Evolutionary conservation across 2,329 filamentous ascomycete genomes (phyloP).

Genomic region (Beauveria sp.): DNA sequence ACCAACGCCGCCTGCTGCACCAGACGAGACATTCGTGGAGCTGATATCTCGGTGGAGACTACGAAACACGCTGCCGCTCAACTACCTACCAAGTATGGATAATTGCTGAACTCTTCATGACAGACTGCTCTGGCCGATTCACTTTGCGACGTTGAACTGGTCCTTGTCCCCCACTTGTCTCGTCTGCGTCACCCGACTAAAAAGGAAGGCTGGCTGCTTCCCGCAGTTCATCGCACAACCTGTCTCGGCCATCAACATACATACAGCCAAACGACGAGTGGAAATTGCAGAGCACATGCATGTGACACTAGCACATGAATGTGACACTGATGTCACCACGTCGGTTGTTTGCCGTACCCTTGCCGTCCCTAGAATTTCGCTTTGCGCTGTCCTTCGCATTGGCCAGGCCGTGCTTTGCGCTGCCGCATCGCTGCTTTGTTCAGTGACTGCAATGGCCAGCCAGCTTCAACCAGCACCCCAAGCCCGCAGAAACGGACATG

Average conservation of each 20-base stretch:
- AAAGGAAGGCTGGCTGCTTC: background rate
- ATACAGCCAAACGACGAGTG: background rate
- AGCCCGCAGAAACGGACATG: background rate
- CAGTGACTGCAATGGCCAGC: background rate
- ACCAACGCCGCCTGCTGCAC: background rate
- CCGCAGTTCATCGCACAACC: background rate
- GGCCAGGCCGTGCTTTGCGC: background rate
- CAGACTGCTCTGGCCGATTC: background rate
- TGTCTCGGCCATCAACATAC: conserved; percentile 1
- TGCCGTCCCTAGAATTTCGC: background rate
- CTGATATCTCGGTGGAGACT: background rate
- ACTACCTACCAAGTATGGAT: background rate
- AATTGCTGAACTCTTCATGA: background rate
- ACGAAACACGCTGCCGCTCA: background rate
- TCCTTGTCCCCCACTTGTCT: background rate
- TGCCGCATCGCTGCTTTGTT: background rate
- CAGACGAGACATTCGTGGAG: background rate
- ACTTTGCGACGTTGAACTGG: background rate
- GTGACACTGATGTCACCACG: background rate
- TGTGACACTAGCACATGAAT: background rate
- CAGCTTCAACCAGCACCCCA: background rate
- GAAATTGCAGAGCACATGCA: background rate
- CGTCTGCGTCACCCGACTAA: background rate
- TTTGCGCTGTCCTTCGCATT: background rate
- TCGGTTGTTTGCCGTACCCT: background rate